Conservation (phyloP, 78 protist genomes). For the Dictyostelium capitatum region DNA sequence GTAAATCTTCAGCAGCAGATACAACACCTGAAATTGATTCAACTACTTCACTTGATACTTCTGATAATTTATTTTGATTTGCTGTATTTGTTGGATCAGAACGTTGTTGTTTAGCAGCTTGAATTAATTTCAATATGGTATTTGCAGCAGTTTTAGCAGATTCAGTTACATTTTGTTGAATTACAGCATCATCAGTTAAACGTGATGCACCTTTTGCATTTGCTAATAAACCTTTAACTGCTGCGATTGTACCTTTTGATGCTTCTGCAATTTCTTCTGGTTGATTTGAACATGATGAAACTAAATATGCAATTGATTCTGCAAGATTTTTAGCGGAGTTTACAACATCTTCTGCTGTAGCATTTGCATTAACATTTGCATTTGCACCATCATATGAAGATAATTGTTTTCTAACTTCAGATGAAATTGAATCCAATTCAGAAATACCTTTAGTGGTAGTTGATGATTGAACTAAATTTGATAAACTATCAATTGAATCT, state of each 20-base stretch:
- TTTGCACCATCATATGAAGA: slow-evolving; percentile 26
- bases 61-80: slow-evolving; percentile 63
- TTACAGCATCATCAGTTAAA: slow-evolving; percentile 77
- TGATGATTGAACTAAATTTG: slow-evolving; percentile 24
- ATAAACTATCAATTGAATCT: slow-evolving; percentile 12
- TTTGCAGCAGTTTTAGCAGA: slow-evolving; percentile 79
- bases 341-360: slow-evolving; percentile 77
- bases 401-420: slow-evolving; percentile 56
- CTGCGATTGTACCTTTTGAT: slow-evolving; percentile 9
- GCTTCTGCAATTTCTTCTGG: slow-evolving; percentile 77
- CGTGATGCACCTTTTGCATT: slow-evolving; percentile 81
- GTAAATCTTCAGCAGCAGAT: slow-evolving; percentile 77
- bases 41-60: slow-evolving; percentile 42
- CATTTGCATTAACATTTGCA: slow-evolving; percentile 38
- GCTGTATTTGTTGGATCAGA: slow-evolving; percentile 54
- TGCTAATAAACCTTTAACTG: slow-evolving; percentile 43
- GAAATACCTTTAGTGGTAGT: slow-evolving; percentile 74
- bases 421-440: slow-evolving; percentile 33
- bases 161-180: slow-evolving; percentile 79
- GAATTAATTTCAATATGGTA: slow-evolving; percentile 44
- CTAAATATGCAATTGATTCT: slow-evolving; percentile 73
- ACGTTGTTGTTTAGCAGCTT: slow-evolving; percentile 62
- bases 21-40: slow-evolving; percentile 60
- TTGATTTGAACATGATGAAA: slow-evolving; percentile 15
- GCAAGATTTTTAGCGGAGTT: slow-evolving; percentile 77